Conservation (phyloP, 805 yeast genomes). For the Jamesozyma lodderae region DNA sequence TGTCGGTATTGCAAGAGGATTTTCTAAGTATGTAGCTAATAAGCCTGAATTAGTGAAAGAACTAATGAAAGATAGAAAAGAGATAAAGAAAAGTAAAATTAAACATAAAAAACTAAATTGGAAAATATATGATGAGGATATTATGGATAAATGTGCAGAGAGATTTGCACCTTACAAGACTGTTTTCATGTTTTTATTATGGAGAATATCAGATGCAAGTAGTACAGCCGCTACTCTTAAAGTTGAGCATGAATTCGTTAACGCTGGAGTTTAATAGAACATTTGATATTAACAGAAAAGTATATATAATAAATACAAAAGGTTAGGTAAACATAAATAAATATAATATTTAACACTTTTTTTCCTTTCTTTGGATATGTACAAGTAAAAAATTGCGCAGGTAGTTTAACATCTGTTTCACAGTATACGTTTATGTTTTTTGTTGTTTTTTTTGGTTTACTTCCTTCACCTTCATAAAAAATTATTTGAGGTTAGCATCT, state of each 20-base stretch:
- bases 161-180: slow-evolving; percentile 58
- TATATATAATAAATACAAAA: no score
- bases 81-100: slow-evolving; percentile 30
- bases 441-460: no score
- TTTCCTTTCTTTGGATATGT: no score
- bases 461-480: no score
- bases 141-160: slow-evolving; percentile 46
- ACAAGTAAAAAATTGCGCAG: no score
- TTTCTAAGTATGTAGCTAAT: slow-evolving; percentile 49
- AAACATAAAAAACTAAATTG: slow-evolving; percentile 47
- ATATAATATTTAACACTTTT: no score
- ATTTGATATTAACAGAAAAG: not conserved
- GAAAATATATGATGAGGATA: slow-evolving; percentile 55
- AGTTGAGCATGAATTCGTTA: slow-evolving; percentile 19
- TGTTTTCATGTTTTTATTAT: slow-evolving; percentile 58
- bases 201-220: slow-evolving; percentile 59
- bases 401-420: no score
- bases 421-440: no score
- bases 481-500: no score
- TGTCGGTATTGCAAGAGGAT: slow-evolving; percentile 78
- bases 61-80: slow-evolving; percentile 35
- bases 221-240: slow-evolving; percentile 35
- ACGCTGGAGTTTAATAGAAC: not conserved
- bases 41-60: slow-evolving; percentile 42
- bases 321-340: no score